Evolutionary conservation across 2,329 filamentous ascomycete species (phyloP), one percentile per base, ranked within the genome.

Genomic region (Calonectria pseudoturangicola): DNA sequence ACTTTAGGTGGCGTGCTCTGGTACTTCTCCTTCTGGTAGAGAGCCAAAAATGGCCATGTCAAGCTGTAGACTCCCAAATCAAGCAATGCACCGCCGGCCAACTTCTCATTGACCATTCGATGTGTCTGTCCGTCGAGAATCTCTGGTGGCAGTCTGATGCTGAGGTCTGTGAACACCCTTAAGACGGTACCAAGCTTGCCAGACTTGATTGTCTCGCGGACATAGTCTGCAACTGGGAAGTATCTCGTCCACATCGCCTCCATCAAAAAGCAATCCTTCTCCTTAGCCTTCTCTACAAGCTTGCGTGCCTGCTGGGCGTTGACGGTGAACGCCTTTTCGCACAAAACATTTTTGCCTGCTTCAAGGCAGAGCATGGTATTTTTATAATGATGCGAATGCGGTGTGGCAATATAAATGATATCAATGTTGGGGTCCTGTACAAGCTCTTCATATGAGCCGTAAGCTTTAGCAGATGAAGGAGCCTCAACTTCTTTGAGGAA

Each of bases 341-440:
- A 97, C 33, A 98, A 89, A 33, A 97, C 94, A 79, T 96, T 89
- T 88, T 97, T 98, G 79, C 94, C 93, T 3, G 93, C 93, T 76
- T 94, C 90, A 54, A 98, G 88, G 54, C 92, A 93, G 13, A 97
- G 90, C 90, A 95, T 94, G 74, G 91, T 90, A 85, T 98, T 96
- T 83, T 97, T 94, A 86, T 95, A 97, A 86, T 98, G 95, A 83
- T 97, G 95, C 78, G 93, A 95, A 85, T 97, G 95, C 4, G 95
- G 95, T 4, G 95, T 97, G 18, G 94, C 95, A 70, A 98, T 91
- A 83, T 98, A 98, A 85, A 98, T 85, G 77, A 97, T 94, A 83
- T 97, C 94, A 73, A 97, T 90, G 78, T 94, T 89, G 4, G 92
- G 86, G 81, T 97, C 94, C 63, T 89, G 89, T 27, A 96, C 94